phyloP scores from a whole-genome alignment of 2,329 filamentous ascomycete species.

The Cladosporium sp. region DNA sequence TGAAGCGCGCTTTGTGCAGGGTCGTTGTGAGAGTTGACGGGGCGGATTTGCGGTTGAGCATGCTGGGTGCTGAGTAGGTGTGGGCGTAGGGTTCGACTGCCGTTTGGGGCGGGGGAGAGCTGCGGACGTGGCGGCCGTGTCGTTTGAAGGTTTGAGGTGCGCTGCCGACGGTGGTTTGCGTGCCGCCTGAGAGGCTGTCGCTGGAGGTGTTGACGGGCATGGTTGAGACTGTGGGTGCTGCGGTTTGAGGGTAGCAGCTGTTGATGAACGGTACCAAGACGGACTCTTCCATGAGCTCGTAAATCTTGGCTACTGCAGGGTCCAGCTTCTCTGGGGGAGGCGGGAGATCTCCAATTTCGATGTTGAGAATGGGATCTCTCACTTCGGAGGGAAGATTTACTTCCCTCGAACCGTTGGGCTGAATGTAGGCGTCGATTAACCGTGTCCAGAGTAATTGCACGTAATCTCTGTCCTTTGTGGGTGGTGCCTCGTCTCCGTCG shows the following conservation, averaged over 20 bases:
- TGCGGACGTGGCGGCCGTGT: constrained; percentile 26
- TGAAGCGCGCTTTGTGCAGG: constrained; percentile 30
- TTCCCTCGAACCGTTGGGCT: constrained; percentile 77
- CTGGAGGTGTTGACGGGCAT: constrained; percentile 41
- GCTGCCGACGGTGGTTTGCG: constrained; percentile 8
- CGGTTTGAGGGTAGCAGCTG: constrained; percentile 49
- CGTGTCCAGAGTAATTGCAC: constrained; percentile 81
- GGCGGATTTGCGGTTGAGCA: constrained; percentile 29
- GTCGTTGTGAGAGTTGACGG: constrained; percentile 30
- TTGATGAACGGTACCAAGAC: constrained; percentile 91
- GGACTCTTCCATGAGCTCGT: constrained; percentile 96
- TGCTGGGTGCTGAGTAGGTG: constrained; percentile 20
- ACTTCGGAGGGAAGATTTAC: constrained; percentile 87
- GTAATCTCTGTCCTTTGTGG: constrained; percentile 60
- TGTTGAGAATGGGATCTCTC: constrained; percentile 70
- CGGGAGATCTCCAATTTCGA: constrained; percentile 57
- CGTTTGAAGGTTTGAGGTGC: constrained; percentile 12
- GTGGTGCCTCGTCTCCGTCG: constrained; percentile 40
- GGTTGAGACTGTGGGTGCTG: constrained; percentile 37
- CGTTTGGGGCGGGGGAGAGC: constrained; percentile 29
- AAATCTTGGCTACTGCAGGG: constrained; percentile 79
- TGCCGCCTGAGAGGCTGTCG: constrained; percentile 19
- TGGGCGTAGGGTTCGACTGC: constrained; percentile 25
- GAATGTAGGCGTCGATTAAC: constrained; percentile 84
- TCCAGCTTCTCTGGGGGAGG: constrained; percentile 72